phyloP scores from a whole-genome alignment of 1,284 basidiomycete species.

The Malassezia restricta region DNA sequence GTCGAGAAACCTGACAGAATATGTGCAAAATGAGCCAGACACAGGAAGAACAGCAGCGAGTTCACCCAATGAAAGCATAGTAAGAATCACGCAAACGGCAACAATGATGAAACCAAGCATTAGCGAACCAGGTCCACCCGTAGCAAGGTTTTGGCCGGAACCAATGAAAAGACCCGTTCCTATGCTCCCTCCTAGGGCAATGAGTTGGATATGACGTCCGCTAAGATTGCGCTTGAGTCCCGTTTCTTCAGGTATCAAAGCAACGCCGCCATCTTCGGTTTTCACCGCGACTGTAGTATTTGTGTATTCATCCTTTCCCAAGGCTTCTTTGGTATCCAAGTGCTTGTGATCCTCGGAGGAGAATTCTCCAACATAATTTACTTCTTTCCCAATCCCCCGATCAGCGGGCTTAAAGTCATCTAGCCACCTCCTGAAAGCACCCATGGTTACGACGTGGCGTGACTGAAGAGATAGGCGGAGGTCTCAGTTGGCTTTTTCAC shows the following conservation, averaged over 20 bases:
- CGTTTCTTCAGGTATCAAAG: conserved; percentile 11
- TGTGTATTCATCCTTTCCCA: conserved; percentile 13
- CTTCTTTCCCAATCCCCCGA: conserved; percentile 2
- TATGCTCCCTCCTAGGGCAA: conserved; percentile 46
- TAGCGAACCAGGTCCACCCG: conserved; percentile 50
- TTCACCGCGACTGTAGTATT: conserved; percentile 10
- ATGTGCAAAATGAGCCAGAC: conserved; percentile 39
- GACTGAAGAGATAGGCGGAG: background rate
- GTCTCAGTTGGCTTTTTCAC: too few species aligned
- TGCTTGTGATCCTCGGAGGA: background rate
- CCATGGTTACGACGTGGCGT: conserved; percentile 1
- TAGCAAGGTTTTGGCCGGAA: conserved; percentile 48
- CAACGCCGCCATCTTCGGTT: conserved; percentile 10
- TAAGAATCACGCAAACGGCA: conserved; percentile 45
- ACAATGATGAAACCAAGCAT: conserved; percentile 42
- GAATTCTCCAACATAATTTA: background rate
- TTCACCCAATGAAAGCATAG: conserved; percentile 46
- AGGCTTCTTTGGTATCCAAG: background rate
- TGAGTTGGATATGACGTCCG: conserved; percentile 39
- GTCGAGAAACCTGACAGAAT: conserved; percentile 42
- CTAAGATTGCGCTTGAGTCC: conserved; percentile 32
- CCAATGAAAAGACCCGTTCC: conserved; percentile 51
- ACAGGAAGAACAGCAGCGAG: conserved; percentile 37
- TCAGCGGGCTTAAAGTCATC: conserved; percentile 18
- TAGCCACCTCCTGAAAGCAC: conserved; percentile 13